Evolutionary conservation across 192 early-diverging fungal species (phyloP), one percentile per base, ranked within the genome.

Genomic region (Powellomyces hirtus): DNA sequence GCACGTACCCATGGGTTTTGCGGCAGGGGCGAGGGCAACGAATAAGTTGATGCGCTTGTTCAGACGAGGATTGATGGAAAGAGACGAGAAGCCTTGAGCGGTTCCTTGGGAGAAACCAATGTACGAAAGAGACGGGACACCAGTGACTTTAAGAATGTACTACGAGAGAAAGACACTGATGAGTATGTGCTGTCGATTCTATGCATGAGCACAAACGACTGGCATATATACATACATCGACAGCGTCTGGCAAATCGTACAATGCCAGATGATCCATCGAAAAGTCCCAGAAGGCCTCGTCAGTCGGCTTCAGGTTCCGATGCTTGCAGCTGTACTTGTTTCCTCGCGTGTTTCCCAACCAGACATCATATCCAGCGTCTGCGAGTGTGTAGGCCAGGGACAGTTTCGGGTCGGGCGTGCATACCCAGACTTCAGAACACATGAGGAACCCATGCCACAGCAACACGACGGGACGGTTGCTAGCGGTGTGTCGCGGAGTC

Each of bases 251-350:
- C 31, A 98, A 74, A 72, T 98, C 96, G 72, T 86, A 87, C 44
- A 88, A 74, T 26, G 93, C 93, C 35, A 94, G 86, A 62, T 96
- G 90, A 77, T 98, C 94, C 61, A 98, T 89, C 1, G 91, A 92
- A 77, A 94, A 98, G 74, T 97, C 85, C 96, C 96, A 98, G 70
- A 94, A 95, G 34, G 77, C 75, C 52, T 83, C 79, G 59, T 93
- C 82, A 38, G 78, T 73, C 0, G 91, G 87, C 33, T 80, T 87
- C 36, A 83, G 77, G 18, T 73, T 84, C 38, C 84, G 71, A 68
- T 97, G 92, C 63, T 92, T 92, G 72, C 90, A 92, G 42, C 89
- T 88, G 72, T 96, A 95, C 76, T 98, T 98, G 81, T 95, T 95
- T 14, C 94, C 96, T 26, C 96, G 81, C 24, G 91, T 89, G 71